Base-by-base conservation (phyloP, 192 early-diverging fungal genomes). In the Piromyces sp. region DNA sequence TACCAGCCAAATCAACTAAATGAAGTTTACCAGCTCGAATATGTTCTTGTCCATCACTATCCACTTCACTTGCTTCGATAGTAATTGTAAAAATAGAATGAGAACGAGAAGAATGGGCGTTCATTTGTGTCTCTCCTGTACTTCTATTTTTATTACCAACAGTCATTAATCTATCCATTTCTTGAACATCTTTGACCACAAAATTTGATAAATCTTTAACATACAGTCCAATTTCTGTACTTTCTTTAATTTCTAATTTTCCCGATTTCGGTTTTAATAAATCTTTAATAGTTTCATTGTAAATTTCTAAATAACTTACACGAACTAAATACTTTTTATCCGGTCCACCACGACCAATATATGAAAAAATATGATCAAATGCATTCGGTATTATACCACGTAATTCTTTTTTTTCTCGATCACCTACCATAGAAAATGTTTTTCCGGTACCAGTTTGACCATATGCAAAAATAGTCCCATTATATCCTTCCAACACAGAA, bases 231-330 rank as follows among this genome's bases (percentile, higher is more conserved):
- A 85, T 88, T 79, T 92, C 91, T 14, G 90, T 81, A 29, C 88
- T 84, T 84, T 92, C 91, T 82, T 92, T 92, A 81, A 92, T 83
- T 28, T 92, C 91, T 40, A 92, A 86, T 78, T 88, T 87, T 17
- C 84, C 86, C 30, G 83, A 84, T 88, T 91, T 84, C 87, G 92
- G 87, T 82, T 94, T 94, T 29, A 97, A 88, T 68, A 97, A 85
- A 83, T 97, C 96, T 79, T 92, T 92, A 80, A 97, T 95, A 80
- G 92, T 91, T 85, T 97, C 96, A 84, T 97, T 96, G 89, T 97
- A 97, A 84, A 96, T 96, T 81, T 97, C 95, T 80, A 97, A 92
- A 82, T 95, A 96, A 0, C 95, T 95, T 13, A 94, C 96, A 51
- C 92, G 89, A 85, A 95, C 91, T 78, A 96, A 58, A 92, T 87